phyloP scores from a whole-genome alignment of 306 rosid species.

The Dalbergia cochinchinensis region DNA sequence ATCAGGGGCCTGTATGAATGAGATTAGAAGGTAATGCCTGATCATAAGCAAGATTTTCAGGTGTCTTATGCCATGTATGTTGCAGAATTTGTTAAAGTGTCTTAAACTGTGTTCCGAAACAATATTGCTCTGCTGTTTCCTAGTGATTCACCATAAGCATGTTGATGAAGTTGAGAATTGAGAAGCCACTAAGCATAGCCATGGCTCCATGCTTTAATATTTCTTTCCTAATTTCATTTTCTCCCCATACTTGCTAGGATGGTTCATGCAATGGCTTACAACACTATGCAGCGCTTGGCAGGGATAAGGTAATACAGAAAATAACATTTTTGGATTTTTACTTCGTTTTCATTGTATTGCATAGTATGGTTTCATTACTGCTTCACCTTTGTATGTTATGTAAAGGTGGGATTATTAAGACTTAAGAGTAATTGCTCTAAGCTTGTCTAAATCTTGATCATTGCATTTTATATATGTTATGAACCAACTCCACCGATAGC shows the following conservation, averaged over 20 bases:
- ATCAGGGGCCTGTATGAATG: not conserved
- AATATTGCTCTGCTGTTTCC: constrained; percentile 1
- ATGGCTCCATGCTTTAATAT: constrained; percentile 25
- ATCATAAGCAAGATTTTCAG: constrained; percentile 14
- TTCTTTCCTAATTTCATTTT: constrained; percentile 32
- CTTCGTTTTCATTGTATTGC: constrained; percentile 4
- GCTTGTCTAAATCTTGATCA: not conserved
- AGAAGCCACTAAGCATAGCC: constrained; percentile 1
- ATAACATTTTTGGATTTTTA: not conserved
- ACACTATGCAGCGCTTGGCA: constrained; percentile 98
- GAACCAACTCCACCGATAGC: not conserved
- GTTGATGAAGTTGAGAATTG: constrained; percentile 43
- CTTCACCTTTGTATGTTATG: not conserved
- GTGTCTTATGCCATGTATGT: not conserved
- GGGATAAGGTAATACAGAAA: constrained; percentile 80
- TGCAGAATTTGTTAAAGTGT: not conserved
- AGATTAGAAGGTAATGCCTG: not conserved
- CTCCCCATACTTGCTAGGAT: constrained; percentile 68
- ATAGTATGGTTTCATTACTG: constrained; percentile 14
- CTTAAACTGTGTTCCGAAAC: not conserved
- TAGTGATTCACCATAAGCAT: not conserved
- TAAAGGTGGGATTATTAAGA: constrained; percentile 2
- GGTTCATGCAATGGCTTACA: constrained; percentile 99
- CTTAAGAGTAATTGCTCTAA: constrained; percentile 8
- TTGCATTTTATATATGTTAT: not conserved